Percentiles rank a stretch among this genome's conserved stretches.
Conservation (phyloP, 2,329 filamentous ascomycete genomes). For the Paramyrothecium sp. region DNA sequence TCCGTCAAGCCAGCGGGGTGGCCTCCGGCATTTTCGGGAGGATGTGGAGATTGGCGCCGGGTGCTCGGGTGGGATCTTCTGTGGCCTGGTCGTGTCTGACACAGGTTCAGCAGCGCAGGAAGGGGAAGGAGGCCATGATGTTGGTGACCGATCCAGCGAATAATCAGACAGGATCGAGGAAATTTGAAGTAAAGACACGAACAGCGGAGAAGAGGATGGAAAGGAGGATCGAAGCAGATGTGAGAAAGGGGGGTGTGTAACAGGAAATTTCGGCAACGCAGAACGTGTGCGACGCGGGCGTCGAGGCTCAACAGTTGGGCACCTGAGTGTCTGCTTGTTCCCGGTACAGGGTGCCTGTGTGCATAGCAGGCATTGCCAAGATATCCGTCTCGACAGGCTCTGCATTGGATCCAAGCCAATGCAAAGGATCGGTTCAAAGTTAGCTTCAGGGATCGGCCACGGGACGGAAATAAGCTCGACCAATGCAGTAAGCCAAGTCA, state of each 20-base stretch:
- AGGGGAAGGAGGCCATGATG: neutral
- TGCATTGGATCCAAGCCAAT: too few species aligned
- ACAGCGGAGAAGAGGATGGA: neutral
- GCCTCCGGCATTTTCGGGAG: neutral
- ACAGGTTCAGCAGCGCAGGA: neutral
- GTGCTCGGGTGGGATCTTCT: neutral
- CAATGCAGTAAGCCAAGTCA: too few species aligned
- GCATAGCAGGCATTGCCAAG: too few species aligned
- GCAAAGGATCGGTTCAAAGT: too few species aligned
- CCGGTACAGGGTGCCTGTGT: too few species aligned
- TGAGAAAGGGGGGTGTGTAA: neutral
- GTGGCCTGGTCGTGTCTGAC: neutral
- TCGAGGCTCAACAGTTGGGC: too few species aligned
- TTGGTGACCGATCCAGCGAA: neutral
- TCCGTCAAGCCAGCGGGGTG: slow-evolving; percentile 10
- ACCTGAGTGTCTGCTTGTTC: too few species aligned
- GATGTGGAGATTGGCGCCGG: neutral
- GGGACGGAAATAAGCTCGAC: too few species aligned
- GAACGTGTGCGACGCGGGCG: too few species aligned
- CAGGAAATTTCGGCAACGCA: neutral
- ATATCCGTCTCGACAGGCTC: too few species aligned
- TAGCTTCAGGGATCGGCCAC: too few species aligned
- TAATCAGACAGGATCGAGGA: neutral
- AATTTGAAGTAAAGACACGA: neutral
- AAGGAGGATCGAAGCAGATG: neutral